Evolutionary conservation across 1,284 basidiomycete genomes (phyloP), one percentile per base, ranked within the genome.

Genomic region (Xanthoconium separans): DNA sequence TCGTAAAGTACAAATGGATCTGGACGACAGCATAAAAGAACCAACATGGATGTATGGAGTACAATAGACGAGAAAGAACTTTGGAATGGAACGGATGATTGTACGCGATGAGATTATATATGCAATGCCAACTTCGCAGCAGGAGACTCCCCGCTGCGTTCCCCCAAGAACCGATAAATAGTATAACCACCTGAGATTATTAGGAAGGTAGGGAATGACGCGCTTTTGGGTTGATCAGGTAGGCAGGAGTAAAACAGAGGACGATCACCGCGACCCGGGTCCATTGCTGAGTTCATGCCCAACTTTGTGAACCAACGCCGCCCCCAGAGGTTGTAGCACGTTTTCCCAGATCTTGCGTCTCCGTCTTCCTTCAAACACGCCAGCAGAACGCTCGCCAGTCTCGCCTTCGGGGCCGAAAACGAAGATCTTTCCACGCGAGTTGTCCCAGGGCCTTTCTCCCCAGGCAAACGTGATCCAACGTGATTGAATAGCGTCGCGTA

Each of bases 391-490:
- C 58, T 78, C 77, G 45, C 78, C 78, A 4, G 73, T 72, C 65
- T 80, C 78, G 55, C 78, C 79, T 60, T 81, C 79, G 0, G 78
- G 78, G 15, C 79, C 78, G 46, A 81, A 89, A n/a, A 90, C 86
- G 65, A 78, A 89, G 50, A 88, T 79, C 65, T 80, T 83, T 51
- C 83, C 79, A 22, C 34, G 64, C 0, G 69, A 65, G 55, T 79
- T 78, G 54, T 73, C 73, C 87, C 88, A 90, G 3, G 87, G 87
- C 16, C 74, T 75, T 65, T 86, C 81, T 6, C 86, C 87, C 63
- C 86, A 69, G 6, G 87, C 86, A 58, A 90, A 90, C n/a, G 81
- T 63, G 24, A 90, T 76, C 87, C 87, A 90, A 39, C 80, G 76
- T 57, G 79, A 77, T 65, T 90, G 88, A 48, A 90, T 78, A 27